These are phyloP conservation scores for Cutaneotrichosporon cutaneum DNA, from an alignment of 1,284 basidiomycete genomes.

Conservation along the genomic window DNA sequence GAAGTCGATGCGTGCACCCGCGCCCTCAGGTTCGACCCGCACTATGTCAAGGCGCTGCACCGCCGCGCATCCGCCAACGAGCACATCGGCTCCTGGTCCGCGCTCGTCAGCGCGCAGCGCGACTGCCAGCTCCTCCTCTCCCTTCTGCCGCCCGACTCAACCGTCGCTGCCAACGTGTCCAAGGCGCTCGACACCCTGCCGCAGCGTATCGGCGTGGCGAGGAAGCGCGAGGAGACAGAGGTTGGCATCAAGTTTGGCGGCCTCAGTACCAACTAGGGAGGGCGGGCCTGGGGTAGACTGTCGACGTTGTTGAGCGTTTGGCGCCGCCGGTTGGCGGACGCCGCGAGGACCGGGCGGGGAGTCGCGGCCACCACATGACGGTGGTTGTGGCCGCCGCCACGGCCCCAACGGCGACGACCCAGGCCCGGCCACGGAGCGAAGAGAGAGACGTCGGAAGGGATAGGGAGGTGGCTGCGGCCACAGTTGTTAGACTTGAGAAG, in stretches of 20 bases:
- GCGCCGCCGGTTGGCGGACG: background rate
- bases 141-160: conserved; percentile 19
- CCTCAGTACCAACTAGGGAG: conserved; percentile 1
- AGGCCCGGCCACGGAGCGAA: background rate
- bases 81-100: conserved; percentile 73
- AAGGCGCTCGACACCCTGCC: conserved; percentile 19
- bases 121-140: conserved; percentile 17
- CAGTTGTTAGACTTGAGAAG: background rate
- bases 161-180: conserved; percentile 10
- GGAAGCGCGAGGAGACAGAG: conserved; percentile 17
- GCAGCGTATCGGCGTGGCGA: conserved; percentile 8
- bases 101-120: conserved; percentile 68
- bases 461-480: too few relatives aligned
- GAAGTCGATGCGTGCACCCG: conserved; percentile 52
- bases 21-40: conserved; percentile 78
- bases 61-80: conserved; percentile 83
- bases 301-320: background rate
- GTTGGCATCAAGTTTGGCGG: conserved; percentile 15
- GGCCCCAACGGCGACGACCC: background rate
- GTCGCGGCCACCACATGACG: background rate
- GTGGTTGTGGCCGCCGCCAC: background rate
- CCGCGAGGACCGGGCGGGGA: background rate
- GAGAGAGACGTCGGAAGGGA: too few relatives aligned
- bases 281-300: background rate
- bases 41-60: conserved; percentile 83